Conservation (phyloP, 805 yeast genomes). For the Novakomyces olei region DNA sequence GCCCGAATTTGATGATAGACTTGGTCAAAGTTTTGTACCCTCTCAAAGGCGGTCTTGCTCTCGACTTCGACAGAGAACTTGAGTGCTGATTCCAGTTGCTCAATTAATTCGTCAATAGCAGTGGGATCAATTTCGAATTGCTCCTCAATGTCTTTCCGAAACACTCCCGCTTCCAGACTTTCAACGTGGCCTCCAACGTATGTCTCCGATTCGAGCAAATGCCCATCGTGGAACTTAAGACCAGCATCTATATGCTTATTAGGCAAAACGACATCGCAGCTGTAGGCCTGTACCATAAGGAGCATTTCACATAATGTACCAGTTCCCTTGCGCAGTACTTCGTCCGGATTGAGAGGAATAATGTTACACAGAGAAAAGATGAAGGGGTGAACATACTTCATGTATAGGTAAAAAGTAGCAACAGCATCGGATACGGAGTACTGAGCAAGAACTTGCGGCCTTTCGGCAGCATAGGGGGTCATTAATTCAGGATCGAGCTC, state of each 20-base stretch:
- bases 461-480: slow-evolving; percentile 92
- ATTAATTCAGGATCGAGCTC: slow-evolving; percentile 92
- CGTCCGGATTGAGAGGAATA: slow-evolving; percentile 91
- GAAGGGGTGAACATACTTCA: slow-evolving; percentile 93
- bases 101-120: slow-evolving; percentile 56
- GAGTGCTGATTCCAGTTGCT: slow-evolving; percentile 52
- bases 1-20: slow-evolving; percentile 35
- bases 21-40: slow-evolving; percentile 62
- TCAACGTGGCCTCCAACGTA: slow-evolving; percentile 99
- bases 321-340: slow-evolving; percentile 85
- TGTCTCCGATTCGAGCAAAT: slow-evolving; percentile 79
- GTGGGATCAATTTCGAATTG: slow-evolving; percentile 61
- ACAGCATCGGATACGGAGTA: slow-evolving; percentile 99
- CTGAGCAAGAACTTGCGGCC: slow-evolving; percentile 81
- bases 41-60: slow-evolving; percentile 45
- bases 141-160: slow-evolving; percentile 62
- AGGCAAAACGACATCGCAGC: slow-evolving; percentile 55
- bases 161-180: slow-evolving; percentile 92
- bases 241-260: slow-evolving; percentile 84
- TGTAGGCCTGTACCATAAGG: slow-evolving; percentile 80
- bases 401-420: slow-evolving; percentile 86
- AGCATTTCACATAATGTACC: slow-evolving; percentile 98
- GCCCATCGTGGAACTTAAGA: slow-evolving; percentile 91
- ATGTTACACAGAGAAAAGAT: slow-evolving; percentile 88
- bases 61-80: slow-evolving; percentile 71